phyloP scores from a whole-genome alignment of 2,329 filamentous ascomycete genomes.

The Laburnicola sp. region DNA sequence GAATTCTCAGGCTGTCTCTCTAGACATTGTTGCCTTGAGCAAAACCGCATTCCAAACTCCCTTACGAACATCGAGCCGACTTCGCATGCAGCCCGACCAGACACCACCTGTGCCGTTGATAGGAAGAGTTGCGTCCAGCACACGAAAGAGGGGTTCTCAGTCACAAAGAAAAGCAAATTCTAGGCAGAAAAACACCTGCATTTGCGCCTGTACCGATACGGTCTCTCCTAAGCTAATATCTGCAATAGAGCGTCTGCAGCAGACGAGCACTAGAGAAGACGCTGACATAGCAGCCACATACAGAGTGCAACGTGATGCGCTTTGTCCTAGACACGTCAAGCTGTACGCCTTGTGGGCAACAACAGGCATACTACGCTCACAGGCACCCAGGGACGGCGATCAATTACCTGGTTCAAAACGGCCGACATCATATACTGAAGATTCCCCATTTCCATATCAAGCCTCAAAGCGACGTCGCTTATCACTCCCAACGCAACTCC shows the following conservation, averaged over 20 bases:
- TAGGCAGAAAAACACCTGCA: not conserved
- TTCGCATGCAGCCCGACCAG: conserved; percentile 5
- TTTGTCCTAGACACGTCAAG: conserved; percentile 11
- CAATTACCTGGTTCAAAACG: conserved; percentile 4
- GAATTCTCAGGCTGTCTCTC: not conserved
- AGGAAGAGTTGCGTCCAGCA: conserved; percentile 1
- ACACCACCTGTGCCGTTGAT: not conserved
- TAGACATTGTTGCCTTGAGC: not conserved
- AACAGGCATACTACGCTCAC: conserved; percentile 11
- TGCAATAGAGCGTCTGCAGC: conserved; percentile 10
- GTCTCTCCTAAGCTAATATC: conserved; percentile 10
- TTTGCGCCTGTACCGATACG: conserved; percentile 12
- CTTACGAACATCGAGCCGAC: conserved; percentile 8
- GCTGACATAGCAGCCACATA: conserved; percentile 10
- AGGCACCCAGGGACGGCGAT: conserved; percentile 5
- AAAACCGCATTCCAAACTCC: not conserved
- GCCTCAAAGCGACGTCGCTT: conserved; percentile 4
- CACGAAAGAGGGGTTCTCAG: not conserved
- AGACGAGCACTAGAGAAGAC: conserved; percentile 10
- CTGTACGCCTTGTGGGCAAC: conserved; percentile 17
- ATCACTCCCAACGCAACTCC: not conserved
- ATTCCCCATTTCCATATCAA: not conserved
- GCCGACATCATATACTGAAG: not conserved
- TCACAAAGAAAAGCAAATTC: not conserved
- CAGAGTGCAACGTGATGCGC: conserved; percentile 5